phyloP scores from a whole-genome alignment of 148 eudicot genomes.

The Chenopodium suecicum region DNA sequence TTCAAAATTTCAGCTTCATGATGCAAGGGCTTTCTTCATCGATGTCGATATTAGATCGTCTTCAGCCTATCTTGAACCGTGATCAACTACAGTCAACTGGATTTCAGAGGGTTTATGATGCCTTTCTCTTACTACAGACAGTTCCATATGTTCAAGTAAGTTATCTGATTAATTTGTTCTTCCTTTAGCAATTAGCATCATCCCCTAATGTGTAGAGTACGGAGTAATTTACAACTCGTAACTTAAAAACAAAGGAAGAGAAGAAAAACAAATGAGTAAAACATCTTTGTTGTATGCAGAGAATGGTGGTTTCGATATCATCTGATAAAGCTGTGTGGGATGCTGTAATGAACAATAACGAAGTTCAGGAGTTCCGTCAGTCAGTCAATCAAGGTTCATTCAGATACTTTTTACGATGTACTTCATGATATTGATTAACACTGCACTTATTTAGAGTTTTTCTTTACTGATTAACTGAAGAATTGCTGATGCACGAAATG shows the following conservation, averaged over 20 bases:
- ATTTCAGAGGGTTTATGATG: slow-evolving; percentile 39
- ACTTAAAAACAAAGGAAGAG: not conserved
- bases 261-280: not conserved
- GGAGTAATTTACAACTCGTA: no score
- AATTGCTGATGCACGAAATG: not conserved
- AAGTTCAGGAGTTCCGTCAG: slow-evolving; percentile 41
- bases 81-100: slow-evolving; percentile 27
- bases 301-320: slow-evolving; percentile 47
- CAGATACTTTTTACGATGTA: not conserved
- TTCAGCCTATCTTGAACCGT: slow-evolving; percentile 9
- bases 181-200: not conserved
- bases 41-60: slow-evolving; percentile 8
- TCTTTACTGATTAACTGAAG: no score
- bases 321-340: slow-evolving; percentile 55
- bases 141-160: slow-evolving; percentile 46
- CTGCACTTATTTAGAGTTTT: no score
- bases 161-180: no score
- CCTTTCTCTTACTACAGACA: slow-evolving; percentile 40
- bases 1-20: slow-evolving; percentile 33
- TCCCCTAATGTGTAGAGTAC: not conserved
- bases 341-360: slow-evolving; percentile 47
- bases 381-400: slow-evolving; percentile 41
- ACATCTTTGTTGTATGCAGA: slow-evolving; percentile 26
- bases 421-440: no score
- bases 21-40: slow-evolving; percentile 26